Evolutionary conservation across 2,329 filamentous ascomycete species (phyloP).

Genomic region (Cercospora citrullina): DNA sequence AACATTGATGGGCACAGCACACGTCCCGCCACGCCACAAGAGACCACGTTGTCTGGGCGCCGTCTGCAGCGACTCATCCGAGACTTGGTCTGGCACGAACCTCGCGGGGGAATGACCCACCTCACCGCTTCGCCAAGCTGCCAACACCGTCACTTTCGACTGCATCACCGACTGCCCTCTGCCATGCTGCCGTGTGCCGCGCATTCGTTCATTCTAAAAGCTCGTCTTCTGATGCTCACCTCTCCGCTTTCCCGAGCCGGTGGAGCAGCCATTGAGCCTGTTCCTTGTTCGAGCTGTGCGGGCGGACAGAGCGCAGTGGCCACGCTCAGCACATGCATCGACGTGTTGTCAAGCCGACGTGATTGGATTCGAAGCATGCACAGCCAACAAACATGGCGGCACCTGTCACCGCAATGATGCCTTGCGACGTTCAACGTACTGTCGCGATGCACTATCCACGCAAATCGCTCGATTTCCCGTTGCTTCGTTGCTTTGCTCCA

Average conservation of each 20-base stretch:
- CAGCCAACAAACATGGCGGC: neutral
- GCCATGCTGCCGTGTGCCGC: neutral
- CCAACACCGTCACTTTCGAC: neutral
- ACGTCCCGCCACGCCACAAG: neutral
- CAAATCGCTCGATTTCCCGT: neutral
- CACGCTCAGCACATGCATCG: neutral
- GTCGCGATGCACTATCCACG: neutral
- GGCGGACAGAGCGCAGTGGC: neutral
- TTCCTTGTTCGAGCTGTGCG: neutral
- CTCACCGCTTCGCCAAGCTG: neutral
- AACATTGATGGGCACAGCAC: neutral
- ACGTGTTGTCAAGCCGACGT: neutral
- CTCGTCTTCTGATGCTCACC: neutral
- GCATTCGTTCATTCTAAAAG: neutral
- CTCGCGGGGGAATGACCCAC: neutral
- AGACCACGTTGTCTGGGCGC: neutral
- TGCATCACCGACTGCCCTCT: neutral
- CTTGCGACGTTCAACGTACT: neutral
- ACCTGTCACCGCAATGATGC: neutral
- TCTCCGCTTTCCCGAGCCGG: neutral
- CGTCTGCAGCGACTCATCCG: neutral
- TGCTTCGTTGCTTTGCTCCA: neutral
- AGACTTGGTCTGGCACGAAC: neutral
- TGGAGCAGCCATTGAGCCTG: neutral
- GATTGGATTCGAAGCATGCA: neutral